These are phyloP conservation scores for Trichoderma guizhouense DNA, from an alignment of 2,329 filamentous ascomycete species.

Conservation along the genomic window DNA sequence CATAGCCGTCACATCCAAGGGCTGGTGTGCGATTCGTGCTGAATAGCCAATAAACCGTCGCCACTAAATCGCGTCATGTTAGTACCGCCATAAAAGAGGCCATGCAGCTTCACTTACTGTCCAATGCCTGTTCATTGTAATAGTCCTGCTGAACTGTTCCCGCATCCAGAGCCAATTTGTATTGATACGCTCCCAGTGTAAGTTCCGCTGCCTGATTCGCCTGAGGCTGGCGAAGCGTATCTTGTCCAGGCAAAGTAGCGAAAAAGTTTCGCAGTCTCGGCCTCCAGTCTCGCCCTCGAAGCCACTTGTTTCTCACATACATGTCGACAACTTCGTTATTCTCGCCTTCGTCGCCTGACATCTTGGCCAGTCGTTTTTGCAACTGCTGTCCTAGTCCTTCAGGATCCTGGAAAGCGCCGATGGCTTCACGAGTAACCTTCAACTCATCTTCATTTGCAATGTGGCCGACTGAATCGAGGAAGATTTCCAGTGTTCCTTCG, in stretches of 20 bases:
- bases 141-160: slow-evolving; percentile 4
- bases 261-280: slow-evolving; percentile 5
- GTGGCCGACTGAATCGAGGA: background rate
- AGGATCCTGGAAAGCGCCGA: background rate
- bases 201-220: background rate
- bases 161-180: background rate
- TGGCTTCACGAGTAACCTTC: background rate
- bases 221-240: background rate
- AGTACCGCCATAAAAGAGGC: background rate
- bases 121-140: slow-evolving; percentile 2
- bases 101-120: background rate
- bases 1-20: background rate
- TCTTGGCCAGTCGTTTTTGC: background rate
- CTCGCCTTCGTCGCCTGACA: background rate
- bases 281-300: slow-evolving; percentile 6
- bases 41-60: background rate
- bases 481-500: background rate
- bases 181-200: background rate
- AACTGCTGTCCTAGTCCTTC: background rate
- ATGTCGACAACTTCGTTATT: slow-evolving; percentile 11
- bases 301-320: slow-evolving; percentile 13
- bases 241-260: slow-evolving; percentile 2
- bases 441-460: background rate
- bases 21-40: slow-evolving; percentile 1
- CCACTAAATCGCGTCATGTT: background rate